Evolutionary conservation across 2,329 filamentous ascomycete genomes (phyloP).

Genomic region (Coleophoma crateriformis): DNA sequence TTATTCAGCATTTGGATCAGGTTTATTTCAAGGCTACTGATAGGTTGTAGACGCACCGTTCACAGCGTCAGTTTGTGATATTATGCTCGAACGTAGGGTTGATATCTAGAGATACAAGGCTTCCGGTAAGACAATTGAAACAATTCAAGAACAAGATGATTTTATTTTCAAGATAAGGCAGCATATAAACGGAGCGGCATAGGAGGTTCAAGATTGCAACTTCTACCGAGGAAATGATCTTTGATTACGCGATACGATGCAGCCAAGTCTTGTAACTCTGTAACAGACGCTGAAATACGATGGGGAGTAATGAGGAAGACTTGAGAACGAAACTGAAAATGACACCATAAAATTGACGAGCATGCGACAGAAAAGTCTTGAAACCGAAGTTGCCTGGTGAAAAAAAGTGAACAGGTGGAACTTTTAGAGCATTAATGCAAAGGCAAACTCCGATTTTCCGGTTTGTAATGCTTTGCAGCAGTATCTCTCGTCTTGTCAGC

Average conservation of each 20-base stretch:
- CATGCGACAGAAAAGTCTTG: slow-evolving; percentile 8
- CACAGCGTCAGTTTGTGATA: too few relatives aligned
- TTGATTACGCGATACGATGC: slow-evolving; percentile 1
- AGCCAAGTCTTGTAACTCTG: neutral
- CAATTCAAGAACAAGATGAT: too few relatives aligned
- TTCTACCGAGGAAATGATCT: neutral
- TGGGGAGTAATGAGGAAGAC: slow-evolving; percentile 7
- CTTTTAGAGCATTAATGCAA: slow-evolving; percentile 11
- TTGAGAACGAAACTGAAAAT: slow-evolving; percentile 7
- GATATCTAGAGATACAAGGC: too few relatives aligned
- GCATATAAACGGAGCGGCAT: too few relatives aligned
- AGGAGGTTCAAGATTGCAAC: neutral
- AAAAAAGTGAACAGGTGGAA: slow-evolving; percentile 14
- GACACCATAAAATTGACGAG: slow-evolving; percentile 14
- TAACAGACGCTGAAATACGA: slow-evolving; percentile 11
- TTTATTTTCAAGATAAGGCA: too few relatives aligned
- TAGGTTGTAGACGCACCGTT: too few relatives aligned
- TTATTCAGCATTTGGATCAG: too few relatives aligned
- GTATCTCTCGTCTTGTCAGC: slow-evolving; percentile 16
- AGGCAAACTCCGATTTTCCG: neutral
- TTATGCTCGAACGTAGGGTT: too few relatives aligned
- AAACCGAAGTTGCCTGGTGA: slow-evolving; percentile 2
- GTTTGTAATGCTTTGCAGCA: slow-evolving; percentile 18
- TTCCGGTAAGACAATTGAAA: too few relatives aligned
- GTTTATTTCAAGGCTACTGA: too few relatives aligned